Evolutionary conservation across 2,329 filamentous ascomycete species (phyloP), one percentile per base, ranked within the genome.

Genomic region (Colletotrichum theobromicola): DNA sequence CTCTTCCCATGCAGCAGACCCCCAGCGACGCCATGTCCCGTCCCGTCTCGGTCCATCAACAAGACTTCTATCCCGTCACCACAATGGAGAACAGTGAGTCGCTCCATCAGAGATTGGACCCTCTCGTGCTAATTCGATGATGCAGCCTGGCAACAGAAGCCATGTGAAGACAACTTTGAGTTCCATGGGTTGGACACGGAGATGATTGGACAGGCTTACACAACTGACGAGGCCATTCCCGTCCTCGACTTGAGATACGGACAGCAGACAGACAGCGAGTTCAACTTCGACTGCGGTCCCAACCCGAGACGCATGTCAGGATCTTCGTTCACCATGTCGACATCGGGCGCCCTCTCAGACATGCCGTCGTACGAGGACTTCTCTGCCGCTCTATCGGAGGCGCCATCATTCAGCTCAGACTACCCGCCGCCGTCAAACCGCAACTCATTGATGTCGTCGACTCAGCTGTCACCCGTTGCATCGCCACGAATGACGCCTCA

Each of bases 261-360:
- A 83, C 85, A 77, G 78, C 87, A 82, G 42, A 79, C 81, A 26
- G 90, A 92, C n/a, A 83, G 85, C 68, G 89, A 91, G 42, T 79
- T 89, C 74, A 85, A 85, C 72, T 87, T 89, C 75, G 90, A 91
- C 53, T 84, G 87, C 68, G 85, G 84, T n/a, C 82, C 88, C 60
- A 88, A 90, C 76, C 87, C 88, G 61, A 88, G 93, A 74, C 89
- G 92, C 75, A 90, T 94, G 87, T 94, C 93, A 24, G 93, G 93
- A 62, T 94, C 93, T 4, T 94, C 93, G 2, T 94, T 94, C 79
- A 93, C 93, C 50, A 89, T 94, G 84, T 94, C 93, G 18, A 94
- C 90, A 1, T 89, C 89, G 55, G 89, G 92, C 26, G 88, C 88
- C 26, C 85, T 93, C 55, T 93, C 92, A 7, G 93, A 94, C 78